phyloP scores from a whole-genome alignment of 169 alveolate genomes.

The Plasmodium coatneyi region DNA sequence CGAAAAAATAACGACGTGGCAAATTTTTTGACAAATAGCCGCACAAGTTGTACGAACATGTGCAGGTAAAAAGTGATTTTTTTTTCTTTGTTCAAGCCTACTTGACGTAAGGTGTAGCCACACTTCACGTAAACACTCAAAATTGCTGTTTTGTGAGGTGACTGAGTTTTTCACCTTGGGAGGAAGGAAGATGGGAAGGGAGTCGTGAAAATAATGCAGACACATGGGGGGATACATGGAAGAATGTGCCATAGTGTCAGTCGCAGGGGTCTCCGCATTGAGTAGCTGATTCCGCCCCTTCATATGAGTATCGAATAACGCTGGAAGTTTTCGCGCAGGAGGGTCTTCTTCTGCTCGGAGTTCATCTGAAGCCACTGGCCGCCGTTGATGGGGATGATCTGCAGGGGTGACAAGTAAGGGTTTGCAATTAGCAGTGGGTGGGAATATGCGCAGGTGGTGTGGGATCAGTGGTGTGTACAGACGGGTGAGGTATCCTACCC shows the following conservation, averaged over 20 bases:
- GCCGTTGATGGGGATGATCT: conserved; percentile 67
- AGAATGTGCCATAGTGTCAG: not conserved
- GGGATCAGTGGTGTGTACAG: not conserved
- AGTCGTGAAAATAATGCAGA: not conserved
- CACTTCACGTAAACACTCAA: not conserved
- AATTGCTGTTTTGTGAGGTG: not conserved
- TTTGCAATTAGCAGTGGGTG: too few relatives aligned
- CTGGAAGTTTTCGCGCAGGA: conserved; percentile 29
- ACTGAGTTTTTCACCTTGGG: not conserved
- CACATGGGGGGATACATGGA: not conserved
- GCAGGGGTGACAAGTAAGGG: not conserved
- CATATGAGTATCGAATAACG: conserved; percentile 33
- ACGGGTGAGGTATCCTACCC: not conserved
- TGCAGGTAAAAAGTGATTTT: not conserved
- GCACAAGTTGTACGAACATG: not conserved
- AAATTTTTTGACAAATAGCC: not conserved
- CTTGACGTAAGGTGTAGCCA: not conserved
- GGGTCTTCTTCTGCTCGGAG: conserved; percentile 16
- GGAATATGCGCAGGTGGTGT: not conserved
- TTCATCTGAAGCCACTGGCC: conserved; percentile 56
- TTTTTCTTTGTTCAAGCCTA: not conserved
- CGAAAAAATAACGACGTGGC: not conserved
- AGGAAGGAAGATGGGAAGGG: not conserved
- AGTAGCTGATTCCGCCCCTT: not conserved
- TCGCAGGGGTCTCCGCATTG: not conserved